phyloP scores from a whole-genome alignment of 2,329 filamentous ascomycete species.

The Sporothrix phasma region DNA sequence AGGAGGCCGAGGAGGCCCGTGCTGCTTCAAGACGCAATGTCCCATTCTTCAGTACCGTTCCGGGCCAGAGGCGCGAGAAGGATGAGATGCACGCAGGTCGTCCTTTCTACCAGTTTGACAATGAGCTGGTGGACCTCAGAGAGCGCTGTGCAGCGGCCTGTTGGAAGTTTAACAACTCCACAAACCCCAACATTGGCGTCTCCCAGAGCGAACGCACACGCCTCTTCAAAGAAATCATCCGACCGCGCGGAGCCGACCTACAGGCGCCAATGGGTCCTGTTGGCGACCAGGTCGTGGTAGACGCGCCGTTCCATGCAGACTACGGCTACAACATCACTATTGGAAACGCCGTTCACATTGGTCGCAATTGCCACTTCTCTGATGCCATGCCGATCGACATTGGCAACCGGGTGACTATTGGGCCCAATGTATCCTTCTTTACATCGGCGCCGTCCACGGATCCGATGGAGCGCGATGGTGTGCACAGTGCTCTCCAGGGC shows the following conservation, averaged over 20 bases:
- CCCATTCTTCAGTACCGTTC: slow-evolving; percentile 39
- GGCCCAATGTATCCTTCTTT: slow-evolving; percentile 78
- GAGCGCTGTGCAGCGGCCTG: slow-evolving; percentile 72
- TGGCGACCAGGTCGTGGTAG: slow-evolving; percentile 67
- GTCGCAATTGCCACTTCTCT: slow-evolving; percentile 72
- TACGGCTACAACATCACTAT: slow-evolving; percentile 93
- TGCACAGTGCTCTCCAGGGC: slow-evolving; percentile 60
- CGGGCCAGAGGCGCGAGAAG: slow-evolving; percentile 50
- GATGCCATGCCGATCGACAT: slow-evolving; percentile 80
- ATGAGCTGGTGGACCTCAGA: slow-evolving; percentile 72
- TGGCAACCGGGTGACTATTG: slow-evolving; percentile 66
- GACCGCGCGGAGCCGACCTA: slow-evolving; percentile 45
- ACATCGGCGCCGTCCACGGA: slow-evolving; percentile 65
- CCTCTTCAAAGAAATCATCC: slow-evolving; percentile 62
- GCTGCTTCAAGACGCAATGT: slow-evolving; percentile 41
- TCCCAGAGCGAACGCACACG: slow-evolving; percentile 58
- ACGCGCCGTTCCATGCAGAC: slow-evolving; percentile 83
- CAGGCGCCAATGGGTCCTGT: slow-evolving; percentile 52
- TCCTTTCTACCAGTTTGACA: slow-evolving; percentile 69
- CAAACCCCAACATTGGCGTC: slow-evolving; percentile 62
- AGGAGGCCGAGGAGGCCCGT: slow-evolving; percentile 5
- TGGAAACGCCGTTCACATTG: slow-evolving; percentile 74
- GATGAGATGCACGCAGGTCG: slow-evolving; percentile 80
- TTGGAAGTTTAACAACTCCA: slow-evolving; percentile 78
- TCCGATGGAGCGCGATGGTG: slow-evolving; percentile 62